phyloP scores from a whole-genome alignment of 2,329 filamentous ascomycete species.

The Colletotrichum ledebouriae region DNA sequence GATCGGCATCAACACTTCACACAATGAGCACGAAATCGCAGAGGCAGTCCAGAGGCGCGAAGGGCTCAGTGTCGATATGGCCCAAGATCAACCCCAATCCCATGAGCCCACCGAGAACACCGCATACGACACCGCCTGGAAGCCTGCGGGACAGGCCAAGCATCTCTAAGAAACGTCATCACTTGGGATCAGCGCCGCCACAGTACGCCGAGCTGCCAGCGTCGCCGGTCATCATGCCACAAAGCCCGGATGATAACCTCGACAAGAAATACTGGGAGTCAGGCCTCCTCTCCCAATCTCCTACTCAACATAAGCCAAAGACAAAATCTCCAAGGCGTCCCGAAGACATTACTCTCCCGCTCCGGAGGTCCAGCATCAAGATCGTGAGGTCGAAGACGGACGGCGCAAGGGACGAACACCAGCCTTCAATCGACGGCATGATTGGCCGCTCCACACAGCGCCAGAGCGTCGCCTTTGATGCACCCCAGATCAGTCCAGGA shows the following conservation, averaged over 20 bases:
- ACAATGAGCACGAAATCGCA: constrained; percentile 27
- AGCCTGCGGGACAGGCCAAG: constrained; percentile 28
- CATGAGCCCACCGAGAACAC: constrained; percentile 40
- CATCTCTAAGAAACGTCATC: constrained; percentile 17
- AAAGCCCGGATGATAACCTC: constrained; percentile 24
- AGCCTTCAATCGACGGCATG: constrained; percentile 29
- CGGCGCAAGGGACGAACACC: neutral
- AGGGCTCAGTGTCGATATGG: constrained; percentile 40
- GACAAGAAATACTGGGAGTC: constrained; percentile 17
- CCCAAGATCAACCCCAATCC: constrained; percentile 36
- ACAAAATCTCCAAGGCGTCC: constrained; percentile 21
- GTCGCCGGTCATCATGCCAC: constrained; percentile 24
- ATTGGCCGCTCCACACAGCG: constrained; percentile 37
- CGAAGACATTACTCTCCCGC: constrained; percentile 32
- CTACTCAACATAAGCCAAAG: neutral
- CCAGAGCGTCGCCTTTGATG: constrained; percentile 17
- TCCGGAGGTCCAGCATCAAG: constrained; percentile 21
- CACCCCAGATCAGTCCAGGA: constrained; percentile 29
- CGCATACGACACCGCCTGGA: constrained; percentile 37
- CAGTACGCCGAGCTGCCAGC: constrained; percentile 40
- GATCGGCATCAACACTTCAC: constrained; percentile 46
- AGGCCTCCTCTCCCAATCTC: neutral
- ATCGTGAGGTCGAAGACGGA: constrained; percentile 3
- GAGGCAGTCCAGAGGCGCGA: constrained; percentile 18
- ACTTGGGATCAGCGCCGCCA: constrained; percentile 19